A percentile compares a stretch with the other conserved stretches of the same genome.
Conservation (phyloP, 1,284 basidiomycete species). For the Malassezia yamatoensis region DNA sequence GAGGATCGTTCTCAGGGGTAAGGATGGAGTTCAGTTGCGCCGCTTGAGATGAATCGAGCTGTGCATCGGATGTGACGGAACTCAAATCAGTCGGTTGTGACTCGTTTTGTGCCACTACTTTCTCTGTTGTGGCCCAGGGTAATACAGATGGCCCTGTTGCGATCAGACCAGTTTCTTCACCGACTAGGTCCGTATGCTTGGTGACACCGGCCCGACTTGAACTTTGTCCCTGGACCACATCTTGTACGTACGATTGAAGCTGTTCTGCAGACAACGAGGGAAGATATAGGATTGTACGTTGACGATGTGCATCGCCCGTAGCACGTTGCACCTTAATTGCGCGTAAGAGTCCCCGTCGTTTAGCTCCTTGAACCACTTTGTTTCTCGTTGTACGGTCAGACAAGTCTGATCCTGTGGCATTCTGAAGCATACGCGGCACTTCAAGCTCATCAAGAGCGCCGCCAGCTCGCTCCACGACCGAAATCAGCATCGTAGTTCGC, state of each 20-base stretch:
- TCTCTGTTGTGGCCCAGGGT: constrained; percentile 27
- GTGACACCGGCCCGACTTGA: background rate
- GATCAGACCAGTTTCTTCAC: constrained; percentile 4
- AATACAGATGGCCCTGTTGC: constrained; percentile 23
- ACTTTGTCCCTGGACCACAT: background rate
- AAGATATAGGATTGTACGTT: constrained; percentile 4
- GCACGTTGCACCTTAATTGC: constrained; percentile 8
- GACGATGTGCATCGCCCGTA: constrained; percentile 1
- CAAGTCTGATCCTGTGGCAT: background rate
- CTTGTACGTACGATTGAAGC: background rate
- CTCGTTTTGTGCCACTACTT: background rate
- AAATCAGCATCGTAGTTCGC: constrained; percentile 4
- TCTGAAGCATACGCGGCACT: constrained; percentile 3
- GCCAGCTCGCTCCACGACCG: constrained; percentile 1
- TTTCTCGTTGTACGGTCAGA: constrained; percentile 13
- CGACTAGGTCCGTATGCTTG: background rate
- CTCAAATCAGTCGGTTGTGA: constrained; percentile 7
- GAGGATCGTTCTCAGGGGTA: background rate
- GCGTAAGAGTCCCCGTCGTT: constrained; percentile 8
- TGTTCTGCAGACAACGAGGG: background rate
- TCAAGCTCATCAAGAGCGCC: constrained; percentile 16
- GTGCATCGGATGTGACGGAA: background rate
- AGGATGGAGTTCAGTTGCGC: too few species aligned
- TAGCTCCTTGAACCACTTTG: constrained; percentile 6
- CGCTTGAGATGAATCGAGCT: background rate